A percentile compares a stretch with the other conserved stretches of the same genome.
These are phyloP conservation scores for Vitis cinerea DNA, from an alignment of 164 flowering plant species.

Conservation along the genomic window DNA sequence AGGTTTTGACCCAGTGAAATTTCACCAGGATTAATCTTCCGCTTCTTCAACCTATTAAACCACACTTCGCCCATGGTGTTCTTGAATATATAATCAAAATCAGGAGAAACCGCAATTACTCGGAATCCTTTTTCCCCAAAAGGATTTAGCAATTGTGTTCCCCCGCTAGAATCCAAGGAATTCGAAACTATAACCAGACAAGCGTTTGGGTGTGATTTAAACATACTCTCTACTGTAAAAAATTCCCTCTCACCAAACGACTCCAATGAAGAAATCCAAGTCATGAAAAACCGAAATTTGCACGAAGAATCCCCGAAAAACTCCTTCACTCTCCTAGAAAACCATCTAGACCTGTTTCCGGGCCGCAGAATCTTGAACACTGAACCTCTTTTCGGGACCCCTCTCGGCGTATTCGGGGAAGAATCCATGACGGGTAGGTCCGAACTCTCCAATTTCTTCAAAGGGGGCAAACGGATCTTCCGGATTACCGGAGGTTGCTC, in stretches of 20 bases:
- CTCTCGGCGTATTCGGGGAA: constrained; percentile 11
- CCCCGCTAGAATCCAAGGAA: constrained; percentile 59
- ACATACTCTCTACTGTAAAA: constrained; percentile 60
- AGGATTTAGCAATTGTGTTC: constrained; percentile 44
- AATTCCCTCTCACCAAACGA: constrained; percentile 58
- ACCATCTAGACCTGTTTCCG: constrained; percentile 20
- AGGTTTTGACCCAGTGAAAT: constrained; percentile 83
- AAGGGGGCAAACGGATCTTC: constrained; percentile 28
- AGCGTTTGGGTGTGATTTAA: constrained; percentile 67
- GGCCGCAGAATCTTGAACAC: constrained; percentile 18
- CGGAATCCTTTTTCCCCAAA: constrained; percentile 47
- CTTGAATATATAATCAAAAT: constrained; percentile 55
- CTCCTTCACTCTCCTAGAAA: constrained; percentile 35
- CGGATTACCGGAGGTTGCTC: constrained; percentile 31
- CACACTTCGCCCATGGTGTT: constrained; percentile 60
- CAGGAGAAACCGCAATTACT: constrained; percentile 62
- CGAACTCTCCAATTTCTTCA: constrained; percentile 21
- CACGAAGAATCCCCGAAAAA: constrained; percentile 55
- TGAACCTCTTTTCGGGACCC: constrained; percentile 8
- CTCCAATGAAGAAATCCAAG: constrained; percentile 77
- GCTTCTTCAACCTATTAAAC: constrained; percentile 49
- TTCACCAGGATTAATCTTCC: constrained; percentile 65
- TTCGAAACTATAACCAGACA: constrained; percentile 70
- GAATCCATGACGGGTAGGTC: constrained; percentile 10
- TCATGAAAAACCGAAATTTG: constrained; percentile 68